These are phyloP conservation scores for Picea glauca DNA, from an alignment of 75 land plant species.

Conservation along the genomic window DNA sequence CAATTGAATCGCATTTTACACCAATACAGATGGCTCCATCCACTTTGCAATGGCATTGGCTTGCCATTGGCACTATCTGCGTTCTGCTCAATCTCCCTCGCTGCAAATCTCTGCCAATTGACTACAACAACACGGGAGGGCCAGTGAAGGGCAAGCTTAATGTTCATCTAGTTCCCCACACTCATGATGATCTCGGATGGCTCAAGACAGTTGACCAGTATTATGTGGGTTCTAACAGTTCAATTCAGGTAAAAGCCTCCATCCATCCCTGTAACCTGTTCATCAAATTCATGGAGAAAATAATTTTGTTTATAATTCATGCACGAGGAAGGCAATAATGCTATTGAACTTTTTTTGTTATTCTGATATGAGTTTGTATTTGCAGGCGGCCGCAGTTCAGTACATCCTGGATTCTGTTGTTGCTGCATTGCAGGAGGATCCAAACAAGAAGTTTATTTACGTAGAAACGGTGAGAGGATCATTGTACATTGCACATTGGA, in stretches of 20 bases:
- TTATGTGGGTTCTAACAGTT: conserved; percentile 71
- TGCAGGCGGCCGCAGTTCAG: conserved; percentile 87
- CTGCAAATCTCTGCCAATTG: too few relatives aligned
- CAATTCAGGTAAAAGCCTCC: conserved; percentile 53
- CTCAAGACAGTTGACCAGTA: conserved; percentile 88
- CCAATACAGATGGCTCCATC: too few relatives aligned
- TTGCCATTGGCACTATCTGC: too few relatives aligned
- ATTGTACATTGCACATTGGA: conserved; percentile 1
- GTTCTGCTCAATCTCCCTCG: too few relatives aligned
- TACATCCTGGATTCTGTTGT: conserved; percentile 82
- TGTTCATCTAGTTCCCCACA: conserved; percentile 81
- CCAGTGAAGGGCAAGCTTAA: conserved; percentile 62
- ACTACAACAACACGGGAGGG: conserved; percentile 50
- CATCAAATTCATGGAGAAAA: too few relatives aligned
- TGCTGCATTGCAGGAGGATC: conserved; percentile 64
- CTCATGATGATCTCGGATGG: conserved; percentile 86
- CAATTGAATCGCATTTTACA: too few relatives aligned
- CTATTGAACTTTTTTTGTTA: too few relatives aligned
- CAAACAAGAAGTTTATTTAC: conserved; percentile 87
- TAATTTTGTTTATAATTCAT: too few relatives aligned
- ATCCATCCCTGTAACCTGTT: too few relatives aligned
- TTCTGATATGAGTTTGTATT: too few relatives aligned
- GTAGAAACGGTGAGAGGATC: conserved; percentile 65
- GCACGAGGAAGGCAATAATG: too few relatives aligned
- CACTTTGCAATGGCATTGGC: too few relatives aligned